Percentiles rank a stretch among this genome's conserved stretches.
Evolutionary conservation across 164 flowering plant species (phyloP).

Genomic region (Stephania yunnanensis): DNA sequence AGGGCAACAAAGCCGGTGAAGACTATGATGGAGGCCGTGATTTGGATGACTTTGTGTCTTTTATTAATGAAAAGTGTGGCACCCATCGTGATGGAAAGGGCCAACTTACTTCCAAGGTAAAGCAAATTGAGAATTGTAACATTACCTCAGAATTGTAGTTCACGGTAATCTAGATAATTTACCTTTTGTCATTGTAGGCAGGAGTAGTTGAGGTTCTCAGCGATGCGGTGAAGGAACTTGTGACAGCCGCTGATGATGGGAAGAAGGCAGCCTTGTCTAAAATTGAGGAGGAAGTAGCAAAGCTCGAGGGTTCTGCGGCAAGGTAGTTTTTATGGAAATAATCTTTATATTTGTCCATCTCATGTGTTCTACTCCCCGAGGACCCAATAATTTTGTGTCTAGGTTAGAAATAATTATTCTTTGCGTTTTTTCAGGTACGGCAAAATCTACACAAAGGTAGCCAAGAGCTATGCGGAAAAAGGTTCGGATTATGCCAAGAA

Average conservation of each 20-base stretch:
- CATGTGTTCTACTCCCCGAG: neutral
- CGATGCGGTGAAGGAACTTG: slow-evolving; percentile 72
- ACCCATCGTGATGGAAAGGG: slow-evolving; percentile 90
- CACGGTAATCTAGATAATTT: neutral
- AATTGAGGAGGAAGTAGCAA: slow-evolving; percentile 72
- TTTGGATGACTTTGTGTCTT: slow-evolving; percentile 71
- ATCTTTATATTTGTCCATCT: neutral
- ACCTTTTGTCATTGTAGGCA: slow-evolving; percentile 43
- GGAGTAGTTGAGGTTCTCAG: slow-evolving; percentile 58
- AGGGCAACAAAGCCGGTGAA: slow-evolving; percentile 87
- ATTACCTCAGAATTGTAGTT: neutral
- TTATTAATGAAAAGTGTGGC: slow-evolving; percentile 83
- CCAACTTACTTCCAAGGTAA: slow-evolving; percentile 70
- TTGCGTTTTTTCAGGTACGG: slow-evolving; percentile 48
- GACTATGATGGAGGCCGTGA: slow-evolving; percentile 95
- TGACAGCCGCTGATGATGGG: slow-evolving; percentile 59
- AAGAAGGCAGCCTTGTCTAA: slow-evolving; percentile 49
- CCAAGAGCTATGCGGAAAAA: slow-evolving; percentile 57
- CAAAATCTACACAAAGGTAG: slow-evolving; percentile 72
- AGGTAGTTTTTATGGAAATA: slow-evolving; percentile 33
- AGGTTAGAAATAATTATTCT: neutral
- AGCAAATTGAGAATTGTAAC: neutral
- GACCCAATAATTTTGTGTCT: neutral
- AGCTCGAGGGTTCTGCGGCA: slow-evolving; percentile 64
- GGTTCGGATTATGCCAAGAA: slow-evolving; percentile 83